Percentiles rank a stretch among this genome's conserved stretches.
These are phyloP conservation scores for Amoeboaphelidium occidentale DNA, from an alignment of 371 early-diverging fungal species.

Conservation along the genomic window DNA sequence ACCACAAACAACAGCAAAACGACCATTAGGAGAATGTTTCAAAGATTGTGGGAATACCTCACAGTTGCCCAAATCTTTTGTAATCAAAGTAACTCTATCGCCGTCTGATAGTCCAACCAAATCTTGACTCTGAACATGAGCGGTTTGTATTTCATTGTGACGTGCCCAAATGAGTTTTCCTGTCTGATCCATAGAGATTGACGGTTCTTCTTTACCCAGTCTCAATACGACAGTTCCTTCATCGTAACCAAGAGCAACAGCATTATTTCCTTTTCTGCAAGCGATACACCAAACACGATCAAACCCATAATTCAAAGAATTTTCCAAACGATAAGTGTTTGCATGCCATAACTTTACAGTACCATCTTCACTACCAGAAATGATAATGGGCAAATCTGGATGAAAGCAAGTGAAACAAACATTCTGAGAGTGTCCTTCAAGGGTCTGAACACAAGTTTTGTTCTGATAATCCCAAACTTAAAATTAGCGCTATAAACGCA, in stretches of 20 bases:
- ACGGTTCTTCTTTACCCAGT: constrained; percentile 85
- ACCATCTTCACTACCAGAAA: constrained; percentile 93
- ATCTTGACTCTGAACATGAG: constrained; percentile 55
- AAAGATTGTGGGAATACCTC: constrained; percentile 88
- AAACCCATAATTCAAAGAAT: constrained; percentile 83
- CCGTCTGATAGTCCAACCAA: constrained; percentile 55
- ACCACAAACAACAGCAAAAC: constrained; percentile 93
- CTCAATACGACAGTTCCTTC: constrained; percentile 82
- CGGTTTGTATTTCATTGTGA: constrained; percentile 80
- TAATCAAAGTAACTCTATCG: constrained; percentile 52
- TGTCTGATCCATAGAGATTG: constrained; percentile 79
- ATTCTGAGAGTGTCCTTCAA: constrained; percentile 95
- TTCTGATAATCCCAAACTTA: constrained; percentile 99
- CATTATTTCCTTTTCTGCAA: constrained; percentile 57
- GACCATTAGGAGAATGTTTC: constrained; percentile 91
- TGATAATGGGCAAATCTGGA: constrained; percentile 86
- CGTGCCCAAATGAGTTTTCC: constrained; percentile 95
- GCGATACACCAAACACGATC: constrained; percentile 89
- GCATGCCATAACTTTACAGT: constrained; percentile 93
- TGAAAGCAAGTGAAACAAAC: constrained; percentile 87
- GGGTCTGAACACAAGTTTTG: constrained; percentile 85
- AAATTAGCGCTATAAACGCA: constrained; percentile 10
- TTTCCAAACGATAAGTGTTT: constrained; percentile 81
- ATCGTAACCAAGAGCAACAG: constrained; percentile 81
- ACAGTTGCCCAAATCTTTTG: constrained; percentile 88